Evolutionary conservation across 2,329 filamentous ascomycete species (phyloP).

Genomic region (Escovopsis sp.): DNA sequence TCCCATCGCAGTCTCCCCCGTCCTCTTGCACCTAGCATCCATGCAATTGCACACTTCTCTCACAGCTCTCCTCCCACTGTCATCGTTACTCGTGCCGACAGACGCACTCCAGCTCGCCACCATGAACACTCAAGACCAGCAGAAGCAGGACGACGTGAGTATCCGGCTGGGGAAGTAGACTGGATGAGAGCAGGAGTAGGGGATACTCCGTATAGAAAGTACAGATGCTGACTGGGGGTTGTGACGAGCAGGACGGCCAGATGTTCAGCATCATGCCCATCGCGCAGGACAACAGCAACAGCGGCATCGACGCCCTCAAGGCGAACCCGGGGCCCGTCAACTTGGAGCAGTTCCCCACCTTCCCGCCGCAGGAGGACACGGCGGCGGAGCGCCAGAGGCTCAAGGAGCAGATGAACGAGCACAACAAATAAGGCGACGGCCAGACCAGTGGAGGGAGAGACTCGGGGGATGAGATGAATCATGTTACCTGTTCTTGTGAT

Average conservation of each 20-base stretch:
- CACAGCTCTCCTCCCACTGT: too few relatives aligned
- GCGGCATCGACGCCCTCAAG: constrained; percentile 28
- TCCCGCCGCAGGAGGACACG: constrained; percentile 41
- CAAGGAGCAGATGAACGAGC: constrained; percentile 52
- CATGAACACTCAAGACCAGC: constrained; percentile 11
- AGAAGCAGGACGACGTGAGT: constrained; percentile 8
- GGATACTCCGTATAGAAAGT: not conserved
- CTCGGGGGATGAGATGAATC: too few relatives aligned
- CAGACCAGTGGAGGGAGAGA: too few relatives aligned
- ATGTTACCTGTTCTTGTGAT: too few relatives aligned
- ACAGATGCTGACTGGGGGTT: too few relatives aligned
- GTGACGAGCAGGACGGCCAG: constrained; percentile 26
- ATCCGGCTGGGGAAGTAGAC: not conserved
- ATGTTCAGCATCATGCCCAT: constrained; percentile 30
- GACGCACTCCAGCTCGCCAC: not conserved
- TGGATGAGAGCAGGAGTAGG: not conserved
- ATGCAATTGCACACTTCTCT: too few relatives aligned
- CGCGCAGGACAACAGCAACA: constrained; percentile 18
- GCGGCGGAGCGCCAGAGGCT: constrained; percentile 54
- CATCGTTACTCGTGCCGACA: too few relatives aligned
- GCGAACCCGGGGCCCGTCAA: constrained; percentile 44
- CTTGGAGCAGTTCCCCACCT: constrained; percentile 7
- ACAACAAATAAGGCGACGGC: too few relatives aligned
- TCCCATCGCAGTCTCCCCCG: too few relatives aligned
- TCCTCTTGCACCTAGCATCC: too few relatives aligned